phyloP scores from a whole-genome alignment of 305 asterid species.

The Fraxinus latifolia region DNA sequence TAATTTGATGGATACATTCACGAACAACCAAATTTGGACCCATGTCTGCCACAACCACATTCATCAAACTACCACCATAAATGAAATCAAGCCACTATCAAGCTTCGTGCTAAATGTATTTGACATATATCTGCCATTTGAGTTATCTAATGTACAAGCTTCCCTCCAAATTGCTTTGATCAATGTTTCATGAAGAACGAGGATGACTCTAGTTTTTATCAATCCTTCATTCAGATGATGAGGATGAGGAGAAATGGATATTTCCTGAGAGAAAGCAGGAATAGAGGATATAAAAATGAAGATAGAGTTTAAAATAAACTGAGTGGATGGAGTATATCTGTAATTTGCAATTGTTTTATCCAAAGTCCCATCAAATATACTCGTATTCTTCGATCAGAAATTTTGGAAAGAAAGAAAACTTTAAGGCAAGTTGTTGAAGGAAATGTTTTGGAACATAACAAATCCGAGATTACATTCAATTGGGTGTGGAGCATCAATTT shows the following conservation, averaged over 20 bases:
- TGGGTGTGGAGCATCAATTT: background rate
- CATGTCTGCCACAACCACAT: background rate
- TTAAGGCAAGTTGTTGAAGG: background rate
- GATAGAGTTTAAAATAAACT: background rate
- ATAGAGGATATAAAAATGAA: conserved; percentile 1
- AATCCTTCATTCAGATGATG: background rate
- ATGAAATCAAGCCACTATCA: background rate
- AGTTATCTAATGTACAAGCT: background rate
- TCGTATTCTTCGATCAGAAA: background rate
- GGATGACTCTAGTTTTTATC: background rate
- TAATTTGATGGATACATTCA: background rate
- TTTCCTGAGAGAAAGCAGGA: background rate
- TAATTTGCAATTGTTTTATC: background rate
- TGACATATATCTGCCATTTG: background rate
- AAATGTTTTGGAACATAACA: background rate
- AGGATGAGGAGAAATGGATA: background rate
- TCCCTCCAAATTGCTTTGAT: conserved; percentile 1
- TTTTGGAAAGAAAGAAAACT: background rate
- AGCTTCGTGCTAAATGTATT: background rate
- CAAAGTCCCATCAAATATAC: background rate
- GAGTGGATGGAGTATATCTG: background rate
- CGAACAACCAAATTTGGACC: background rate
- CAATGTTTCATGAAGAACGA: background rate
- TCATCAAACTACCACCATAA: background rate
- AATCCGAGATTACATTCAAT: background rate